These are phyloP conservation scores for Berberis vulgaris DNA, from an alignment of 164 flowering plant genomes.

Conservation along the genomic window DNA sequence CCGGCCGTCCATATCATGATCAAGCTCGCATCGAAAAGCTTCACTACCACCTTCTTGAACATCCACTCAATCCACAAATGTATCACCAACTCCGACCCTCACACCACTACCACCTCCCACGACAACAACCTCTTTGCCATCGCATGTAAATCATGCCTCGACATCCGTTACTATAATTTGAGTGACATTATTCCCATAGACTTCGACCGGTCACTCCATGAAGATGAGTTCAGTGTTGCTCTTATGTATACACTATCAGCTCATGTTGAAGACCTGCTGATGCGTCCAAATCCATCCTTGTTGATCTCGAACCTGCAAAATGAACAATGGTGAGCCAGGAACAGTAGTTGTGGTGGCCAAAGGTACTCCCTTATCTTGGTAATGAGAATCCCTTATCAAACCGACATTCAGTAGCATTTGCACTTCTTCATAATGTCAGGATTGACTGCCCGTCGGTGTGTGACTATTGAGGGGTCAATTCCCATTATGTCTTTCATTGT, in stretches of 20 bases:
- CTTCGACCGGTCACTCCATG: slow-evolving; percentile 65
- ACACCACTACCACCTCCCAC: neutral
- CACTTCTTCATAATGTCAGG: too few relatives aligned
- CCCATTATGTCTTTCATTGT: too few relatives aligned
- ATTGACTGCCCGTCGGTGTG: too few relatives aligned
- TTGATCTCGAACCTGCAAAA: too few relatives aligned
- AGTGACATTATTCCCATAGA: slow-evolving; percentile 67
- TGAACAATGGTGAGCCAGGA: too few relatives aligned
- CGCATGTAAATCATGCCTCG: slow-evolving; percentile 42
- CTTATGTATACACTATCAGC: slow-evolving; percentile 53
- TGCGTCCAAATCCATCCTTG: too few relatives aligned
- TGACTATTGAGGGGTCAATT: too few relatives aligned
- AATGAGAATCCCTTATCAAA: too few relatives aligned
- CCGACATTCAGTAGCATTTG: too few relatives aligned
- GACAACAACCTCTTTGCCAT: slow-evolving; percentile 36
- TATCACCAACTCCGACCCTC: slow-evolving; percentile 25
- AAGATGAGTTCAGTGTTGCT: slow-evolving; percentile 55
- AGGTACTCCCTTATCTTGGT: too few relatives aligned
- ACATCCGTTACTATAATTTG: slow-evolving; percentile 51
- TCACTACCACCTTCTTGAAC: slow-evolving; percentile 75
- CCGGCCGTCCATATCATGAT: slow-evolving; percentile 59
- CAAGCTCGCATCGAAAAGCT: slow-evolving; percentile 67
- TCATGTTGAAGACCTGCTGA: slow-evolving; percentile 38
- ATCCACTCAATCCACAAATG: slow-evolving; percentile 54
- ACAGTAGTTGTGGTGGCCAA: too few relatives aligned